Conservation (phyloP, 2,329 filamentous ascomycete genomes). For the Alternaria burnsii region DNA sequence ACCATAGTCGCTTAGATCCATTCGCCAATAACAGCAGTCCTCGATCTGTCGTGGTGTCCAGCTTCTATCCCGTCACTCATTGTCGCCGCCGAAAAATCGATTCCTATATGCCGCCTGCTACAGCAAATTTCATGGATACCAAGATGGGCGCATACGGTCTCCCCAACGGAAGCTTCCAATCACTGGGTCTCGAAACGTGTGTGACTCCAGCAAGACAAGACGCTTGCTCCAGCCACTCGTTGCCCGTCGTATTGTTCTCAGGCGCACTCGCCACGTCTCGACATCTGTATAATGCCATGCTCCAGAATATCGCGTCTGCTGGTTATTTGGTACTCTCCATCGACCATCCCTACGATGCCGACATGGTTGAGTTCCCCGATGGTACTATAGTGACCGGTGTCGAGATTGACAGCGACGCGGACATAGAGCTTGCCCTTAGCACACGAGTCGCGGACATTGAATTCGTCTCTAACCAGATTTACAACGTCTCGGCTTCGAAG, state of each 20-base stretch:
- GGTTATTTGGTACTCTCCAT: constrained; percentile 60
- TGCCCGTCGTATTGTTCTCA: constrained; percentile 54
- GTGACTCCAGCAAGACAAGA: background rate
- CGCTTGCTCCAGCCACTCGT: background rate
- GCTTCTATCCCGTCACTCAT: constrained; percentile 28
- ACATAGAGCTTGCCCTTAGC: constrained; percentile 29
- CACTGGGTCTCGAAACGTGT: constrained; percentile 31
- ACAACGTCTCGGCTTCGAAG: constrained; percentile 15
- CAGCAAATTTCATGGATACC: constrained; percentile 29
- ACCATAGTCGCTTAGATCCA: constrained; percentile 29
- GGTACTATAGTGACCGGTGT: constrained; percentile 43
- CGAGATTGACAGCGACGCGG: constrained; percentile 32
- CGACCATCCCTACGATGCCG: constrained; percentile 61
- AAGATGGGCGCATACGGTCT: constrained; percentile 38
- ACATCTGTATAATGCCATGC: constrained; percentile 54
- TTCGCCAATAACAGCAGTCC: constrained; percentile 27
- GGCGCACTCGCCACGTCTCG: constrained; percentile 57
- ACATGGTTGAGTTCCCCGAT: constrained; percentile 61
- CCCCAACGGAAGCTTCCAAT: constrained; percentile 35
- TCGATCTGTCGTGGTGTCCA: constrained; percentile 36
- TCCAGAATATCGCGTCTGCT: constrained; percentile 57
- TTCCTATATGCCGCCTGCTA: constrained; percentile 37
- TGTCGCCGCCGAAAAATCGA: constrained; percentile 20
- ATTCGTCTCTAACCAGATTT: constrained; percentile 33
- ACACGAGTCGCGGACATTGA: constrained; percentile 35